These are phyloP conservation scores for Phlebiopsis flavidoalba DNA, from an alignment of 768 basidiomycete genomes.

Conservation along the genomic window DNA sequence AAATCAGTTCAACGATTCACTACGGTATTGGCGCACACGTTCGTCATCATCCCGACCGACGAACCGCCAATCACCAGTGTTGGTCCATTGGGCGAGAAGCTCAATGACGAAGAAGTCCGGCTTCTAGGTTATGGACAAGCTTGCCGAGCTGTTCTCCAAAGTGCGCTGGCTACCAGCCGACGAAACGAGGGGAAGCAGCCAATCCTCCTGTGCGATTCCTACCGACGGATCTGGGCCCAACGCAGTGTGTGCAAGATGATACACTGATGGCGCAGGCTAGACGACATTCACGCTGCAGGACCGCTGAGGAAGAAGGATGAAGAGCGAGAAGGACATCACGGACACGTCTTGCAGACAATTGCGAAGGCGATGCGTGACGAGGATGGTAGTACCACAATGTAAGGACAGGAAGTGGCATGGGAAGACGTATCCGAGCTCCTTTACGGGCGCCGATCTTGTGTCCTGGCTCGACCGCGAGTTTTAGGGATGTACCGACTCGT, in stretches of 20 bases:
- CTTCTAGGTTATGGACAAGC: slow-evolving; percentile 87
- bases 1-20: slow-evolving; percentile 70
- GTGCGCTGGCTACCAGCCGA: slow-evolving; percentile 73
- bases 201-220: slow-evolving; percentile 70
- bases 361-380: slow-evolving; percentile 85
- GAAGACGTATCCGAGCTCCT: slow-evolving; percentile 68
- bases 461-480: slow-evolving; percentile 92
- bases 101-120: slow-evolving; percentile 84
- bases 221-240: slow-evolving; percentile 81
- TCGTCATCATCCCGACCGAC: slow-evolving; percentile 84
- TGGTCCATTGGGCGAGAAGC: slow-evolving; percentile 63
- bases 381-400: slow-evolving; percentile 76
- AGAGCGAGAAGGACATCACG: slow-evolving; percentile 66
- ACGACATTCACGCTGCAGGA: slow-evolving; percentile 70
- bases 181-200: slow-evolving; percentile 43
- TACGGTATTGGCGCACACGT: slow-evolving; percentile 91
- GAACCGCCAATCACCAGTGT: slow-evolving; percentile 54
- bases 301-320: slow-evolving; percentile 74
- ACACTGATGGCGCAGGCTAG: slow-evolving; percentile 73
- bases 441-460: slow-evolving; percentile 86
- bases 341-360: slow-evolving; percentile 60
- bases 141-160: slow-evolving; percentile 84
- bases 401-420: slow-evolving; percentile 84
- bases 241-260: slow-evolving; percentile 74
- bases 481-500: slow-evolving; percentile 79